Evolutionary conservation across 2,329 filamentous ascomycete genomes (phyloP).

Genomic region (Xylaria multiplex): DNA sequence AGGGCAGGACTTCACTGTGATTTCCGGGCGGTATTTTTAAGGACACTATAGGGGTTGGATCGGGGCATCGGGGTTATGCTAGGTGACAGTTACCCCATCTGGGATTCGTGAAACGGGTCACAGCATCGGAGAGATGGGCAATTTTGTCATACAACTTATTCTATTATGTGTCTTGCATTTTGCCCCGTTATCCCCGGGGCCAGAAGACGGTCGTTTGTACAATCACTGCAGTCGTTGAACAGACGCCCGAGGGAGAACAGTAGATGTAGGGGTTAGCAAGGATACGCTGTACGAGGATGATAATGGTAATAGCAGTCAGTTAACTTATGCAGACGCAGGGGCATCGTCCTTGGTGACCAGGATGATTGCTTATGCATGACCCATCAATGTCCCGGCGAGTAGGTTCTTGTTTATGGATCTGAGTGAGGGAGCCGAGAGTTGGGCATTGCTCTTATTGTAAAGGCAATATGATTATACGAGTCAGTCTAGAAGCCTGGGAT

Average conservation of each 20-base stretch:
- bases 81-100: slow-evolving; percentile 1
- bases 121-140: slow-evolving; percentile 16
- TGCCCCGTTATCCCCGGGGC: slow-evolving; percentile 10
- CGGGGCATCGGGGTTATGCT: slow-evolving; percentile 6
- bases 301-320: slow-evolving; percentile 10
- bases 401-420: too few species aligned
- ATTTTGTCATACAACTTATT: slow-evolving; percentile 11
- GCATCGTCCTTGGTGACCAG: too few species aligned
- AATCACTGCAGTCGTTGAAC: slow-evolving; percentile 13
- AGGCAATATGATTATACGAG: background rate
- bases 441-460: too few species aligned
- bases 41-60: background rate
- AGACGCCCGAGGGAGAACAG: background rate
- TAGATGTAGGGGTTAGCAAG: background rate
- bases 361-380: too few species aligned
- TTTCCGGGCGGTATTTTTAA: background rate
- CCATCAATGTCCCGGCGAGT: too few species aligned
- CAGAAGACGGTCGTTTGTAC: slow-evolving; percentile 15
- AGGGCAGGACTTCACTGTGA: background rate
- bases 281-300: slow-evolving; percentile 8
- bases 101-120: slow-evolving; percentile 23
- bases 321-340: background rate
- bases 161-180: slow-evolving; percentile 9
- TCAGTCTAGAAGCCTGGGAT: background rate
- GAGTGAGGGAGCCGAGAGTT: too few species aligned